Base-by-base conservation (phyloP, 257 asterid genomes). In the Nicotiana paniculata region DNA sequence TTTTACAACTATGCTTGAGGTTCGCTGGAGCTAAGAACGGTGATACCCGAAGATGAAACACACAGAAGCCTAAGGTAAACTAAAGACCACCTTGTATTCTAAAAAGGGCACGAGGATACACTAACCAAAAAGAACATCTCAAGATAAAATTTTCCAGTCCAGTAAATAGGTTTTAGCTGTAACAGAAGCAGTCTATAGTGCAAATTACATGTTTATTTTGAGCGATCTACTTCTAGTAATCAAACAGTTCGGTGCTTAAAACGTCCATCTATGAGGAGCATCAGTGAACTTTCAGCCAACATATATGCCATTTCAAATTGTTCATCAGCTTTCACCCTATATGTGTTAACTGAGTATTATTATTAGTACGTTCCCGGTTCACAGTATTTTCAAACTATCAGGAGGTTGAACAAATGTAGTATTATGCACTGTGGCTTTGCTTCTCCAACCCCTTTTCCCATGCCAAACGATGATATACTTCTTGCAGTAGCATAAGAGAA, bases 1-100 rank as follows among this genome's bases (percentile, higher is more conserved):
- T 26, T 80, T 0, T 80, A 80, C 62, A 70, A 77, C 81, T 74
- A 77, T 3, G 46, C 59, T 85, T 80, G 79, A 55, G 79, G 57
- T 65, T 74, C 63, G 15, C 43, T 48, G 79, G 63, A 74, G 16
- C 26, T 48, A 51, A 74, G 43, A 51, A 48, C 2, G 6, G 24
- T 15, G 37, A 35, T 51, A 74, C 3, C 79, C 5, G 9, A 74
- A 74, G 62, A 74, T 8, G 43, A 74, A 58, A 74, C 79, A 26
- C 26, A 26, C 28, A 13, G 62, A 74, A 74, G 39, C 62, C 63
- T 26, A 48, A 48, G 24, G 26, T 74, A 26, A 72, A 51, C 26
- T 26, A 28, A 26, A 74, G 62, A 48, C 79, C 17, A 13, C 43
- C 79, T 74, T 48, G 43, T 24, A 74, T 7, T 26, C 15, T 2